A percentile compares a stretch with the other conserved stretches of the same genome.
Conservation (phyloP, 163 green algal species). For the Smithsoniella earleae region DNA sequence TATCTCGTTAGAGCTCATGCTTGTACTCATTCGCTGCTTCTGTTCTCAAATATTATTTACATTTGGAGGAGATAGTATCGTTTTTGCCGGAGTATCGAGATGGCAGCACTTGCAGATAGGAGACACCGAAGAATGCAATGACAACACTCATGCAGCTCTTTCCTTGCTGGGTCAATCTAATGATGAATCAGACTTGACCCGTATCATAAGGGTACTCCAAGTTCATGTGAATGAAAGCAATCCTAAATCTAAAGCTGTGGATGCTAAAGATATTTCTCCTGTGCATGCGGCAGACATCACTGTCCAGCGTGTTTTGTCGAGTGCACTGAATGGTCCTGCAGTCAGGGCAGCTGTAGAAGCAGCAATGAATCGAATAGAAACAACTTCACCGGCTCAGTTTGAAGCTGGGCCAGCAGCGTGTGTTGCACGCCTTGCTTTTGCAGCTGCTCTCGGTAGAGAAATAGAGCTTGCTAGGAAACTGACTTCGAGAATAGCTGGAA, state of each 20-base stretch:
- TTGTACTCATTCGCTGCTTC: too few species aligned
- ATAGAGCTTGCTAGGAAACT: neutral
- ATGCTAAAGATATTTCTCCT: constrained; percentile 18
- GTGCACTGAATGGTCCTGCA: neutral
- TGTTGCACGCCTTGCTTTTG: neutral
- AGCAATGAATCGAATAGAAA: neutral
- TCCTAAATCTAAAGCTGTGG: neutral
- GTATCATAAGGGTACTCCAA: neutral
- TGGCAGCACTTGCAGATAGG: constrained; percentile 6
- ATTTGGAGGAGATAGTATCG: neutral
- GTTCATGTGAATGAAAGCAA: neutral
- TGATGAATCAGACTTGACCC: neutral
- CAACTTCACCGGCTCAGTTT: neutral
- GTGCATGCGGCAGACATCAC: neutral
- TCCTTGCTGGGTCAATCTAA: neutral
- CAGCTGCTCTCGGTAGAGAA: neutral
- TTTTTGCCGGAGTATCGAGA: neutral
- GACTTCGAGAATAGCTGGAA: too few species aligned
- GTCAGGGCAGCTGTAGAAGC: neutral
- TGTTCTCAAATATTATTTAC: neutral
- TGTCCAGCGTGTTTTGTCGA: constrained; percentile 7
- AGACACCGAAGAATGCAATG: neutral
- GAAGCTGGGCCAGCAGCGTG: neutral
- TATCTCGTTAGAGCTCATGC: neutral
- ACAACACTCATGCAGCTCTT: neutral